Evolutionary conservation across 345 rosid genomes (phyloP).

Genomic region (Mercurialis annua): DNA sequence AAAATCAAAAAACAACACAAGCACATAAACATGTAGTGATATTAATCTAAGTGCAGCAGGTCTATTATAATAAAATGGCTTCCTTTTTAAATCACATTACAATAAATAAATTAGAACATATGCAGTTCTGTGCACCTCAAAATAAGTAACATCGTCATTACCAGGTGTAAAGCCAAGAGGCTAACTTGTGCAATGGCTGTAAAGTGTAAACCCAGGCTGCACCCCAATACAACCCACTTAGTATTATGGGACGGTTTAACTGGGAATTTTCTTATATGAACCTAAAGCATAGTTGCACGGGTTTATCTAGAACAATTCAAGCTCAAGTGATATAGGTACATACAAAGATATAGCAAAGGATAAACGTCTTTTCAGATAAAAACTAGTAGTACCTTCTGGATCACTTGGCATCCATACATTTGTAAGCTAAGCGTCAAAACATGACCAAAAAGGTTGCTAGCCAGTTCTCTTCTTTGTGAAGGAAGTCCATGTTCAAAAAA

Average conservation of each 20-base stretch:
- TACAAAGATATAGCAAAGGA: not conserved
- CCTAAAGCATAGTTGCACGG: not conserved
- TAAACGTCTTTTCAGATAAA: not conserved
- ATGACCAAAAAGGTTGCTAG: slow-evolving; percentile 67
- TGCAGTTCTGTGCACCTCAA: not conserved
- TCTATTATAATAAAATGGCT: not conserved
- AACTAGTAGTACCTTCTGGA: slow-evolving; percentile 64
- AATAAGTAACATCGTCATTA: not conserved
- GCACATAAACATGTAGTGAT: too few relatives aligned
- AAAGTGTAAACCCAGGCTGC: not conserved
- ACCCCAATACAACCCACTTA: too few relatives aligned
- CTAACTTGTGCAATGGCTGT: not conserved
- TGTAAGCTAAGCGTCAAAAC: slow-evolving; percentile 89
- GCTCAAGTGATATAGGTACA: not conserved
- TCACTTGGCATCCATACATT: slow-evolving; percentile 98
- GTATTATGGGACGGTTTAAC: not conserved
- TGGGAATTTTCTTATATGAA: not conserved
- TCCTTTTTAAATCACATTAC: not conserved
- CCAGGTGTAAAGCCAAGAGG: not conserved
- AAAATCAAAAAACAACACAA: too few relatives aligned
- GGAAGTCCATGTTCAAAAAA: slow-evolving; percentile 93
- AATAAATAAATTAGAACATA: not conserved
- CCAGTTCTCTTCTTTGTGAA: slow-evolving; percentile 75
- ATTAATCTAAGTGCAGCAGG: not conserved
- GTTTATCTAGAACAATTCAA: not conserved